Evolutionary conservation across 805 yeast species (phyloP).

Genomic region (Dipodascopsis uninucleata): DNA sequence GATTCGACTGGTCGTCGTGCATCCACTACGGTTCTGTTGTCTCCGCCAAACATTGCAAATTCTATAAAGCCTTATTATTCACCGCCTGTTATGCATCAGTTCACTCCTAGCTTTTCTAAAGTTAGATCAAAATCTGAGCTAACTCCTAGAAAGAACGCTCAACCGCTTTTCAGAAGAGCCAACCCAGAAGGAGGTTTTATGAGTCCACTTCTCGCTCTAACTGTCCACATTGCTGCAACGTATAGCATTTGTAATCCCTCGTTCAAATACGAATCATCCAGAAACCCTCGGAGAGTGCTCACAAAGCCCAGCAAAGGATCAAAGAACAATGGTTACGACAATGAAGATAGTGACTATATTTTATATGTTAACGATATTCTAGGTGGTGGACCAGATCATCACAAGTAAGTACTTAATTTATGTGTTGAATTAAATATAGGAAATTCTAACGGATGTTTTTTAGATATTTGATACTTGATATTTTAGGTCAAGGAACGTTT

Average conservation of each 20-base stretch:
- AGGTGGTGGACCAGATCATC: constrained; percentile 79
- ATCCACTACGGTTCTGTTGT: constrained; percentile 17
- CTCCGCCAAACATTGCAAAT: neutral
- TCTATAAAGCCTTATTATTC: constrained; percentile 1
- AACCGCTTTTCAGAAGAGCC: constrained; percentile 29
- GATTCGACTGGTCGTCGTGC: constrained; percentile 20
- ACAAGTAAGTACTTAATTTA: constrained; percentile 9
- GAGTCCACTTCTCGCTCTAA: constrained; percentile 70
- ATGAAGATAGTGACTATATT: constrained; percentile 84
- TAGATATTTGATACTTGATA: constrained; percentile 78
- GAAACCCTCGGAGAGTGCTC: constrained; percentile 86
- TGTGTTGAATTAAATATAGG: neutral
- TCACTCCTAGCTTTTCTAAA: constrained; percentile 18
- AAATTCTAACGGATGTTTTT: constrained; percentile 3
- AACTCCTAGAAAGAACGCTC: constrained; percentile 24
- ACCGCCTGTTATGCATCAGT: constrained; percentile 3
- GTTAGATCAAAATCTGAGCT: constrained; percentile 24
- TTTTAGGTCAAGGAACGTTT: constrained; percentile 94
- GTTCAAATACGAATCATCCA: constrained; percentile 75
- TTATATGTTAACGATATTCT: constrained; percentile 89
- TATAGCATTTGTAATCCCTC: constrained; percentile 81
- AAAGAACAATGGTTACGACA: constrained; percentile 79
- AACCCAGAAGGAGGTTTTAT: constrained; percentile 31
- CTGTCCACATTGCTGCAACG: constrained; percentile 71
- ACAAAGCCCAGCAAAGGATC: constrained; percentile 89